Percentiles rank a stretch among this genome's conserved stretches.
phyloP scores from a whole-genome alignment of 192 early-diverging fungal genomes.

The Neocallimastix lanati region DNA sequence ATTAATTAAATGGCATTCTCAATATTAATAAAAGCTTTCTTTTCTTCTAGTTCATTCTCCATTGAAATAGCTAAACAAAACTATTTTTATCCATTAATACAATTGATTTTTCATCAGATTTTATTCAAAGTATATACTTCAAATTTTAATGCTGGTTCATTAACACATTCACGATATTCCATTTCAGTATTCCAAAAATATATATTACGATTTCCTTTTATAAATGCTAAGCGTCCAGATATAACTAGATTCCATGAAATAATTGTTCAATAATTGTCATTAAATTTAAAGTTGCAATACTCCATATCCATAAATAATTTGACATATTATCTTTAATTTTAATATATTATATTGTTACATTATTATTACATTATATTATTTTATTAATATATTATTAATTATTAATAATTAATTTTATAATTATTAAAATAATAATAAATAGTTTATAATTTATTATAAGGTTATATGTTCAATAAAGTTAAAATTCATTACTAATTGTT shows the following conservation, averaged over 20 bases:
- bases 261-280: slow-evolving; percentile 37
- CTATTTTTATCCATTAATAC: slow-evolving; percentile 49
- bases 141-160: slow-evolving; percentile 33
- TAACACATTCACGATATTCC: slow-evolving; percentile 10
- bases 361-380: slow-evolving; percentile 21
- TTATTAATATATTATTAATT: not conserved
- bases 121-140: slow-evolving; percentile 29
- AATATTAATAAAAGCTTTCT: not conserved
- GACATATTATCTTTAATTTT: slow-evolving; percentile 50
- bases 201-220: slow-evolving; percentile 28
- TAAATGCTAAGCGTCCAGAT: slow-evolving; percentile 33
- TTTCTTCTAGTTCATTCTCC: not conserved
- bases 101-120: slow-evolving; percentile 45
- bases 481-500: not conserved
- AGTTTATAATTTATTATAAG: too few relatives aligned
- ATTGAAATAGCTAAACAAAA: slow-evolving; percentile 33
- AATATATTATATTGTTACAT: slow-evolving; percentile 36
- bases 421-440: too few relatives aligned
- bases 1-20: too few relatives aligned
- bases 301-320: slow-evolving; percentile 57
- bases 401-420: not conserved
- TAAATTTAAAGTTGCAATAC: slow-evolving; percentile 20
- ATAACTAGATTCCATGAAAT: slow-evolving; percentile 47
- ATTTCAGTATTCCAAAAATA: slow-evolving; percentile 34
- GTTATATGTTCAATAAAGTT: not conserved